Base-by-base conservation (phyloP, 2,329 filamentous ascomycete species). In the Fusarium begoniae region DNA sequence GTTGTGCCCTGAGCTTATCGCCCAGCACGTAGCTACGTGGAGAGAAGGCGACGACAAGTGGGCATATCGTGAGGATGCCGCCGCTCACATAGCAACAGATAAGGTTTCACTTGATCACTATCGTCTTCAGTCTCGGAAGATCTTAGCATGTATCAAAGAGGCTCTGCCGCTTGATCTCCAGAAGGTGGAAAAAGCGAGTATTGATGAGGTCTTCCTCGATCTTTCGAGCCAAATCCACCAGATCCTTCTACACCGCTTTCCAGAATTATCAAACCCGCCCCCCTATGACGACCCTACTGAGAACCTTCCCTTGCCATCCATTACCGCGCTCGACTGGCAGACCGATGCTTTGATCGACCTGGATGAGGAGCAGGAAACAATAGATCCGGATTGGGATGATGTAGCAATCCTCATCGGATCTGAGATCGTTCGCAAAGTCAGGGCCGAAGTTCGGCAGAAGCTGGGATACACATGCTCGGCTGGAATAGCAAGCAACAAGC, bases 81-180 rank as follows among this genome's bases (percentile, higher is more conserved):
- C 90, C 61, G 90, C 89, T 78, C 91, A 94, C 77, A 96, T 98
- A 76, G 90, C 90, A 44, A 95, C 92, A 38, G 93, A 98, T 81
- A 99, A 99, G 83, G 96, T 98, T 43, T 97, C 94, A 12, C 85
- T 99, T 44, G 96, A 99, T 81, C 94, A 95, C 15, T 99, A 98
- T 82, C 90, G 96, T 41, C 87, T 94, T 37, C 90, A 98, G 82
- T 97, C 94, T 24, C 89, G 95, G 70, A 93, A 89, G 83, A 98
- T 98, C 66, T 81, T 98, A 77, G 89, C 90, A 17, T 83, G 91
- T 64, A 93, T 98, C 79, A 96, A 95, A 79, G 92, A 93, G 9
- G 85, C 86, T 40, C 83, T 98, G 50, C 92, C 93, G 3, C 80
- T 87, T 2, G 82, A 89, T 48, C 81, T 91, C 70, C 93, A 94